Conservation (phyloP, 1,139 yeast genomes). For the Meyerozyma smithsonii region DNA sequence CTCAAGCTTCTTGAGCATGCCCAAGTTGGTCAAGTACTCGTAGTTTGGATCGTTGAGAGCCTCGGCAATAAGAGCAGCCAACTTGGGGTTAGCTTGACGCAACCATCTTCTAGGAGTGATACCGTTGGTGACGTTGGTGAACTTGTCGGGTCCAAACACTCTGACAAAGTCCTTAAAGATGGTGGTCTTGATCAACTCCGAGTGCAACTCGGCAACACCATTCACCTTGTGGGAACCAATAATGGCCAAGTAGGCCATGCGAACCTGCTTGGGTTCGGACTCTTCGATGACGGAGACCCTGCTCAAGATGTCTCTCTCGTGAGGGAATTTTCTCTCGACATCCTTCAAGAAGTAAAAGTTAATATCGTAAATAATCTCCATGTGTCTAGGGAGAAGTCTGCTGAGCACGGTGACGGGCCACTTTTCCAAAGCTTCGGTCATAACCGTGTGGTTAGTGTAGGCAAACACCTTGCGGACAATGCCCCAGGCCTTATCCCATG, state of each 20-base stretch:
- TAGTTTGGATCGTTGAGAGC: slow-evolving; percentile 62
- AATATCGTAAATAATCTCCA: slow-evolving; percentile 86
- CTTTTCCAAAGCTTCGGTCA: slow-evolving; percentile 92
- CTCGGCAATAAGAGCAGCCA: slow-evolving; percentile 67
- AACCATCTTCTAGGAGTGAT: slow-evolving; percentile 97
- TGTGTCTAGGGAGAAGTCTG: slow-evolving; percentile 79
- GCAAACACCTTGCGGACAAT: slow-evolving; percentile 81
- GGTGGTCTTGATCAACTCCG: slow-evolving; percentile 84
- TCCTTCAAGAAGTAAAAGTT: slow-evolving; percentile 73
- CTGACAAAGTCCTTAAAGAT: slow-evolving; percentile 87
- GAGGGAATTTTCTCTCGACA: slow-evolving; percentile 74
- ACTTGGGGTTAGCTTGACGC: slow-evolving; percentile 83
- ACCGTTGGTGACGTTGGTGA: slow-evolving; percentile 92
- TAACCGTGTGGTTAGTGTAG: slow-evolving; percentile 91
- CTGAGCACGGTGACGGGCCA: slow-evolving; percentile 88
- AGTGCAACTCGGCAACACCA: slow-evolving; percentile 94
- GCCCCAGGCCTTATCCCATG: slow-evolving; percentile 83
- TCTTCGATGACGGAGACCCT: slow-evolving; percentile 87
- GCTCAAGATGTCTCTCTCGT: slow-evolving; percentile 56
- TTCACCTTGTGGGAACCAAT: slow-evolving; percentile 91
- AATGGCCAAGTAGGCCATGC: slow-evolving; percentile 91
- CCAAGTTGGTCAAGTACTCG: slow-evolving; percentile 65
- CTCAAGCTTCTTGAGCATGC: slow-evolving; percentile 63
- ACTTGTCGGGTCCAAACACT: slow-evolving; percentile 75
- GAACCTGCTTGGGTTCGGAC: slow-evolving; percentile 68